Base-by-base conservation (phyloP, 352 stramenopile genomes). In the Hyaloperonospora brassicae region DNA sequence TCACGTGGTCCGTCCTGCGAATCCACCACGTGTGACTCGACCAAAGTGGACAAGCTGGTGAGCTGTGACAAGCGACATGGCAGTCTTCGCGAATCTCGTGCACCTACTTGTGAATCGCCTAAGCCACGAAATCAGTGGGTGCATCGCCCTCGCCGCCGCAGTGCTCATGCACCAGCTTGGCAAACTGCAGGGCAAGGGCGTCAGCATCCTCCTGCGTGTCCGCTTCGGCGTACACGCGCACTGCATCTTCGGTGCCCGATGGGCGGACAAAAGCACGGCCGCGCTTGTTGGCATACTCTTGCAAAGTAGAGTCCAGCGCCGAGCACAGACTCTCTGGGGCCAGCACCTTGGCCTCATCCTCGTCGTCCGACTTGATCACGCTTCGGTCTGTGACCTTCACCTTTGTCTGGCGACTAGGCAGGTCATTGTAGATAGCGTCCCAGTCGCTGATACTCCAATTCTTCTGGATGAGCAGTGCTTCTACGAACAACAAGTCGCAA, bases 221-320 rank as follows among this genome's bases (percentile, higher is more conserved):
- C 17, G 95, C 95, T 71, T 98, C 97, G 25, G 97, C 97, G 78
- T 99, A 99, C 35, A 99, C 88, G 39, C 97, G 93, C 31, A 99
- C 96, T 8, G 95, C 95, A 66, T 99, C 89, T 68, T 99, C 97
- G 0, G 97, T 99, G 23, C 97, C 97, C 54, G 92, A 98, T 25
- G 96, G 93, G 38, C 97, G 83, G 21, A 98, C 87, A 68, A 99
- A 99, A 25, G 71, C 82, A 22, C 82, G 82, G 21, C 69, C 79
- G 22, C 78, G 73, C 47, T 81, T 80, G 59, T 76, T 75, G 54
- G 82, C 76, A 25, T 79, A 65, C 35, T 77, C 72, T 55, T 76
- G 61, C 50, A 94, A 62, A 21, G 69, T 57, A 17, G 69, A 62
- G 12, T 79, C 64, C 24, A 95, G 50, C 1, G 73, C 75, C 5